These are phyloP conservation scores for Kandelia obovata DNA, from an alignment of 345 rosid species.

Conservation along the genomic window DNA sequence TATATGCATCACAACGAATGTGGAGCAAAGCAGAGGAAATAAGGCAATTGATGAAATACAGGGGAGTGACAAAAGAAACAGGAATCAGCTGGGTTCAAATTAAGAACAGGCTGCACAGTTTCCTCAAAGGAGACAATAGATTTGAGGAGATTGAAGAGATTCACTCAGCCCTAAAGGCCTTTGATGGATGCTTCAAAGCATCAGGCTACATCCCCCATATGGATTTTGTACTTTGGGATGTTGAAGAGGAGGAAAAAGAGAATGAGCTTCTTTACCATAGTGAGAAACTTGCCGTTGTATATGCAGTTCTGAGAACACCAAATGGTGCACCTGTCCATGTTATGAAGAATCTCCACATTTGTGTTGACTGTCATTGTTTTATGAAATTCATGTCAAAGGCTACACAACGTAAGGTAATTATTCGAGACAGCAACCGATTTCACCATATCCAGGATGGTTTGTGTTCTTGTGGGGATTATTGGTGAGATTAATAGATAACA, in stretches of 20 bases:
- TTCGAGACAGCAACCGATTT: conserved; percentile 10
- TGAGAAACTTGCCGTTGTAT: conserved; percentile 17
- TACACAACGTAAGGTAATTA: conserved; percentile 9
- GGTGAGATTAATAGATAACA: not conserved
- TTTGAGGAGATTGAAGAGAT: conserved; percentile 13
- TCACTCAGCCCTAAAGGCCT: conserved; percentile 7
- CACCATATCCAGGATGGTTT: conserved; percentile 15
- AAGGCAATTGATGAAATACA: conserved; percentile 15
- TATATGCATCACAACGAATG: conserved; percentile 18
- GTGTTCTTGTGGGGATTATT: conserved; percentile 19
- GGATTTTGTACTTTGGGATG: conserved; percentile 1
- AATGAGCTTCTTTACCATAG: conserved; percentile 18
- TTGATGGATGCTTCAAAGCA: conserved; percentile 6
- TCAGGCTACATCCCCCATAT: conserved; percentile 1
- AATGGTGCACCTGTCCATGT: conserved; percentile 13
- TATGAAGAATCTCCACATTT: conserved; percentile 13
- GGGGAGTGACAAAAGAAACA: conserved; percentile 9
- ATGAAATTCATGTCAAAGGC: conserved; percentile 19
- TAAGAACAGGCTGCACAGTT: conserved; percentile 15
- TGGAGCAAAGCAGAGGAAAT: conserved; percentile 11
- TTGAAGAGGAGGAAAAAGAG: conserved; percentile 15
- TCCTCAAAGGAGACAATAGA: conserved; percentile 6
- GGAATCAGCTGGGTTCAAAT: conserved; percentile 22
- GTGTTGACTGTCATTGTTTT: conserved; percentile 16
- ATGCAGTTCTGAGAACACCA: conserved; percentile 15